Evolutionary conservation across 805 yeast genomes (phyloP).

Genomic region (Barnettozyma pratensis): DNA sequence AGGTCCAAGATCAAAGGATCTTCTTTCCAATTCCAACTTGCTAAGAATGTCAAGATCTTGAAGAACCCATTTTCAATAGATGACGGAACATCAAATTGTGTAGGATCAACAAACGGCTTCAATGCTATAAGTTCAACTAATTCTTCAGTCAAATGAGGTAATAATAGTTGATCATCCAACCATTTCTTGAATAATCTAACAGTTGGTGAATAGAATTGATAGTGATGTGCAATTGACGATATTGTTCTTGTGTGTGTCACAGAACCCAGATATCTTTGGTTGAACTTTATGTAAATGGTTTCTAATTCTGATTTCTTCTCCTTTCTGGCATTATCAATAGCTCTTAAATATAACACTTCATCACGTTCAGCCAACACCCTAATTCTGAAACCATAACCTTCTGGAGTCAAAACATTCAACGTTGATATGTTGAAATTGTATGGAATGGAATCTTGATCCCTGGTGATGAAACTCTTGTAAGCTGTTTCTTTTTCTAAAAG

Average conservation of each 20-base stretch:
- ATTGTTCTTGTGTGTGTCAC: constrained; percentile 81
- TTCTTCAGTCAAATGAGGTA: constrained; percentile 71
- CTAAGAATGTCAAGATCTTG: constrained; percentile 62
- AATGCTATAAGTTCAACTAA: constrained; percentile 77
- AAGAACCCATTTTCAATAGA: constrained; percentile 78
- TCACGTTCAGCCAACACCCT: constrained; percentile 82
- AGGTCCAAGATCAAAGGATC: constrained; percentile 79
- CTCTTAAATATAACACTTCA: constrained; percentile 65
- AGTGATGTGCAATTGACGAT: constrained; percentile 62
- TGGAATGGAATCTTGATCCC: constrained; percentile 61
- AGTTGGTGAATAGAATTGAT: constrained; percentile 69
- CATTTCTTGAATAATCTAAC: constrained; percentile 84
- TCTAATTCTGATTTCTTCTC: constrained; percentile 56
- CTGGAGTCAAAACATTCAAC: constrained; percentile 72
- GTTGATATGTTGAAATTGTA: constrained; percentile 53
- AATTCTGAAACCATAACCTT: constrained; percentile 81
- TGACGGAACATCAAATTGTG: constrained; percentile 79
- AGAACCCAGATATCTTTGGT: constrained; percentile 56
- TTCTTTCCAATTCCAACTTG: constrained; percentile 93
- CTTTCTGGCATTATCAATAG: constrained; percentile 59
- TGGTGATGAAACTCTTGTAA: constrained; percentile 55
- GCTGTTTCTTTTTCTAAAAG: constrained; percentile 39
- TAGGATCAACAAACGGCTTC: constrained; percentile 80
- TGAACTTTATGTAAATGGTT: constrained; percentile 57
- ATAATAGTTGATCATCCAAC: constrained; percentile 77